phyloP scores from a whole-genome alignment of 495 filamentous ascomycete genomes.

The Cetradonia linearis region DNA sequence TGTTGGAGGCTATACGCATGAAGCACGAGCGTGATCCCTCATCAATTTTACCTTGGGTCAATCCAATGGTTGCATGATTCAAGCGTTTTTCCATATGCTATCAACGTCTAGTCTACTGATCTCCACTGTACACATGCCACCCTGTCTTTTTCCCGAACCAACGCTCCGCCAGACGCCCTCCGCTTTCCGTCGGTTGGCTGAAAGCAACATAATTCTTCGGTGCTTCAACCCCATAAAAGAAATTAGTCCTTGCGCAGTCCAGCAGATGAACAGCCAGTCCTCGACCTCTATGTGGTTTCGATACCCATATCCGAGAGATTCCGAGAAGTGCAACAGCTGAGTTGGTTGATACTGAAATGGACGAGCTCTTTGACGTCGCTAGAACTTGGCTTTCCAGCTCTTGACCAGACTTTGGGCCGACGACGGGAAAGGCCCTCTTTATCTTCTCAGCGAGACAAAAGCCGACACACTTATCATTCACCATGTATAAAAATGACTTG shows the following conservation, averaged over 20 bases:
- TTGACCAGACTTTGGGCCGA: constrained; percentile 27
- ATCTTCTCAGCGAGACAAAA: constrained; percentile 59
- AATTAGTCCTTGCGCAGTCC: constrained; percentile 51
- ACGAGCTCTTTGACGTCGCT: constrained; percentile 32
- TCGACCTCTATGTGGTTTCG: constrained; percentile 45
- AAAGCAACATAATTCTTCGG: constrained; percentile 56
- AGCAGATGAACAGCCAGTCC: constrained; percentile 54
- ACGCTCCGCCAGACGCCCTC: constrained; percentile 48
- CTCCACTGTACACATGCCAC: constrained; percentile 44
- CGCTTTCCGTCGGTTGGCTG: constrained; percentile 67
- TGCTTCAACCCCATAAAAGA: constrained; percentile 57
- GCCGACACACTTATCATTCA: constrained; percentile 54
- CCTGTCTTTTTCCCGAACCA: constrained; percentile 48
- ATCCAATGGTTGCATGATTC: constrained; percentile 6
- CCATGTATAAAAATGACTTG: constrained; percentile 56
- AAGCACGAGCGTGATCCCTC: constrained; percentile 5
- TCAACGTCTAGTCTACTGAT: constrained; percentile 4
- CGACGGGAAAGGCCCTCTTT: constrained; percentile 43
- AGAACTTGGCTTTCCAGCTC: constrained; percentile 23
- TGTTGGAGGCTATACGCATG: constrained; percentile 9
- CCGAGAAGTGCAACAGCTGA: constrained; percentile 48
- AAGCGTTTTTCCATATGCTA: neutral
- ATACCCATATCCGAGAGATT: constrained; percentile 66
- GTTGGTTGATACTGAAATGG: constrained; percentile 34
- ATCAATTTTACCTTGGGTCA: neutral